A percentile compares a stretch with the other conserved stretches of the same genome.
These are phyloP conservation scores for Herpetomonas muscarum DNA, from an alignment of 208 protist genomes.

Conservation along the genomic window DNA sequence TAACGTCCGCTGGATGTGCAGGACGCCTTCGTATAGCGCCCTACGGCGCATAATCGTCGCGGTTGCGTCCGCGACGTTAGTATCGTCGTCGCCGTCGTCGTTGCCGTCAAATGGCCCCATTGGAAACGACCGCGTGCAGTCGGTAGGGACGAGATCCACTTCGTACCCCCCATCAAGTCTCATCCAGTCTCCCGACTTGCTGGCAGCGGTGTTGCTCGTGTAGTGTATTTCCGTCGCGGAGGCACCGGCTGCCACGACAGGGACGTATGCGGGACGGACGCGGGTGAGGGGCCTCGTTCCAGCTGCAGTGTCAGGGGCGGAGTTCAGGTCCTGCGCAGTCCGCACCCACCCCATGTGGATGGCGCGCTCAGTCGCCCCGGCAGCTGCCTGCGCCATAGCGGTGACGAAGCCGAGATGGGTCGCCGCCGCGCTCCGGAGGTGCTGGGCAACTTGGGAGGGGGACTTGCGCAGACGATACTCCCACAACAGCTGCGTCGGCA, in stretches of 20 bases:
- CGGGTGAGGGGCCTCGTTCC: constrained; percentile 5
- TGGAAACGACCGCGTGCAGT: constrained; percentile 66
- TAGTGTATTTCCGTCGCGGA: constrained; percentile 49
- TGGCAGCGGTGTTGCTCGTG: constrained; percentile 27
- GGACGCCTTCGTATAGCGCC: constrained; percentile 28
- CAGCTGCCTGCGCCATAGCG: constrained; percentile 19
- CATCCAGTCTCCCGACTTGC: constrained; percentile 13
- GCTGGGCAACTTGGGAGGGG: constrained; percentile 31
- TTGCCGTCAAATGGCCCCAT: too few relatives aligned
- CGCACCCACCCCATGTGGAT: constrained; percentile 27
- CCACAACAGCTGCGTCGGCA: neutral
- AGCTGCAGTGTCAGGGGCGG: constrained; percentile 10
- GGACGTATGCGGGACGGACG: constrained; percentile 39
- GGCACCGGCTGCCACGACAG: constrained; percentile 44
- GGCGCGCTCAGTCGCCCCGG: constrained; percentile 18
- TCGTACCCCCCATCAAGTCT: constrained; percentile 50
- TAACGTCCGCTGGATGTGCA: constrained; percentile 35
- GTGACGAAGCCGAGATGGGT: constrained; percentile 35
- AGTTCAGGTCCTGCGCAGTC: constrained; percentile 14
- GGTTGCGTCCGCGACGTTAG: too few relatives aligned
- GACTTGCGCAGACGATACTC: constrained; percentile 27
- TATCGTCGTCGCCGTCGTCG: too few relatives aligned
- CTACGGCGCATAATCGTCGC: too few relatives aligned
- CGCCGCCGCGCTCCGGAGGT: constrained; percentile 35
- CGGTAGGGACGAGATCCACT: constrained; percentile 42